phyloP scores from a whole-genome alignment of 192 early-diverging fungal genomes.

The Dimargaris xerosporica region DNA sequence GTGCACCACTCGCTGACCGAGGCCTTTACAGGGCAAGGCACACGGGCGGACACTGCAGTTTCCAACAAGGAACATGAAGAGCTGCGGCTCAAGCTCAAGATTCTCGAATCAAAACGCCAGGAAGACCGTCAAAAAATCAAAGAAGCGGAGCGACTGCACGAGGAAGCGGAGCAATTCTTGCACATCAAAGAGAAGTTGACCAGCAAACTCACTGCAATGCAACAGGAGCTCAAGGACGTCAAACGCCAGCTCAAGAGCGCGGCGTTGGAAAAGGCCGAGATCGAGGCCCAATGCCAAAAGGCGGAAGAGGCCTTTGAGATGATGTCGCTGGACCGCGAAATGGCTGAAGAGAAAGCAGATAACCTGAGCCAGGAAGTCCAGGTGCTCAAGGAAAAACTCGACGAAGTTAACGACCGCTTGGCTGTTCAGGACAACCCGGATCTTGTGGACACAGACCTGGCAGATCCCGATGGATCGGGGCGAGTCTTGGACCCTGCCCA shows the following conservation, averaged over 20 bases:
- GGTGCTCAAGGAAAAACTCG: conserved; percentile 58
- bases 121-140: conserved; percentile 62
- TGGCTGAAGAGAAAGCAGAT: conserved; percentile 78
- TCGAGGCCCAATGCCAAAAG: conserved; percentile 56
- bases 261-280: conserved; percentile 38
- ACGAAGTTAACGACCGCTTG: conserved; percentile 24
- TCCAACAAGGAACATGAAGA: conserved; percentile 64
- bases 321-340: conserved; percentile 76
- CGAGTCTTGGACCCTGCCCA: conserved; percentile 39
- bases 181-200: conserved; percentile 46
- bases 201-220: conserved; percentile 51
- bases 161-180: conserved; percentile 55
- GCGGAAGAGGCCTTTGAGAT: conserved; percentile 68
- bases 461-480: conserved; percentile 10
- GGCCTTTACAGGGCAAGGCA: background rate
- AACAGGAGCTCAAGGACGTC: conserved; percentile 52
- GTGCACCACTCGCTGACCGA: conserved; percentile 11
- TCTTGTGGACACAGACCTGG: conserved; percentile 12
- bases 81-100: conserved; percentile 53
- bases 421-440: conserved; percentile 11
- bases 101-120: conserved; percentile 63
- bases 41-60: conserved; percentile 22
- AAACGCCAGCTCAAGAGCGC: conserved; percentile 39
- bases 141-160: conserved; percentile 52
- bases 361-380: conserved; percentile 53